These are phyloP conservation scores for Mitragyna speciosa DNA, from an alignment of 257 asterid genomes.

Conservation along the genomic window DNA sequence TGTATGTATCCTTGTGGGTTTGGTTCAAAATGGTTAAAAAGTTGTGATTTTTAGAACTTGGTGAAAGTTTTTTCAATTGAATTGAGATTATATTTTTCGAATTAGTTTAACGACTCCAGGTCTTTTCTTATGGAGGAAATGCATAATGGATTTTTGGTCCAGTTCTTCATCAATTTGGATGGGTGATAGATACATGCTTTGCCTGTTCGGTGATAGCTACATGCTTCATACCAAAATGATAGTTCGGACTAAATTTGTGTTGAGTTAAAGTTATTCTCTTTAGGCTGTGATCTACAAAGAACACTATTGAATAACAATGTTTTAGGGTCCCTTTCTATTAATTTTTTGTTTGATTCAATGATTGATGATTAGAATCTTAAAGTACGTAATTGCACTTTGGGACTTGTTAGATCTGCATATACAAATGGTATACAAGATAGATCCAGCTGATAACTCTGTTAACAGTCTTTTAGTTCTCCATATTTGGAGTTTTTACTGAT, in stretches of 20 bases:
- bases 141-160: neutral
- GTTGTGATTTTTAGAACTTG: neutral
- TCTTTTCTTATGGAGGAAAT: neutral
- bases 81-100: neutral
- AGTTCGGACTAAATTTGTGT: neutral
- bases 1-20: neutral
- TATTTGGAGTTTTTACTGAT: neutral
- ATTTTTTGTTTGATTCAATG: neutral
- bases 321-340: neutral
- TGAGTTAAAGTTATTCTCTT: neutral
- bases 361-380: neutral
- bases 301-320: neutral
- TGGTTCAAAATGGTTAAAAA: neutral
- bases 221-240: neutral
- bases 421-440: neutral
- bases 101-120: neutral
- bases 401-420: neutral
- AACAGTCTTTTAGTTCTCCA: neutral
- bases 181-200: neutral
- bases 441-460: neutral
- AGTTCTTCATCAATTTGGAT: neutral
- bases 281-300: conserved; percentile 3
- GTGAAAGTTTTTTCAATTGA: neutral
- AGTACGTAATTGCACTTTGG: neutral
- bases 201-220: neutral